Conservation (phyloP, 805 yeast genomes). For the Kluyveromyces wickerhamii region DNA sequence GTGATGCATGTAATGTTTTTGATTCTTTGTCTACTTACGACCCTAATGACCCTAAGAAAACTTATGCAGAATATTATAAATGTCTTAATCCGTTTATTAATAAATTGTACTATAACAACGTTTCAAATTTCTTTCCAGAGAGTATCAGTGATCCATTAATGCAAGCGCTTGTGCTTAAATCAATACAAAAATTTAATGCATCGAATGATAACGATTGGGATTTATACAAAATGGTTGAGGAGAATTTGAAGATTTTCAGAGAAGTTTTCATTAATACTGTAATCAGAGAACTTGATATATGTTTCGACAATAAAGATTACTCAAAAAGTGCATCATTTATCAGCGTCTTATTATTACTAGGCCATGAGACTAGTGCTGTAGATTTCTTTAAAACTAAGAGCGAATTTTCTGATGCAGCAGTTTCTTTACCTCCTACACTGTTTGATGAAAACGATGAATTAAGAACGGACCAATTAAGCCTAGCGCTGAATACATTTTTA, state of each 20-base stretch:
- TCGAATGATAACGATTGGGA: slow-evolving; percentile 16
- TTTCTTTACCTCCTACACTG: slow-evolving; percentile 23
- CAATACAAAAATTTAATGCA: slow-evolving; percentile 16
- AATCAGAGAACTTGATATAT: slow-evolving; percentile 57
- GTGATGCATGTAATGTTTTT: slow-evolving; percentile 15
- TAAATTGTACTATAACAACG: slow-evolving; percentile 17
- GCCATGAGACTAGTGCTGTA: slow-evolving; percentile 32
- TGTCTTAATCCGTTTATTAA: slow-evolving; percentile 17
- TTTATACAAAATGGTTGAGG: slow-evolving; percentile 13
- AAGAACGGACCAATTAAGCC: slow-evolving; percentile 16
- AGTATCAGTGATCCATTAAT: slow-evolving; percentile 20
- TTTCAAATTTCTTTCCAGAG: slow-evolving; percentile 20
- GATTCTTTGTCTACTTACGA: slow-evolving; percentile 14
- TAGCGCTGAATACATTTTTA: slow-evolving; percentile 21
- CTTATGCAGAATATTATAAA: slow-evolving; percentile 13
- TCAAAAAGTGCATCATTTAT: slow-evolving; percentile 29
- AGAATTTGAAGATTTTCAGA: slow-evolving; percentile 19
- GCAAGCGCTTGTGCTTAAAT: slow-evolving; percentile 21
- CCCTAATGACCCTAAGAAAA: slow-evolving; percentile 9
- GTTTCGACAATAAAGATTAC: slow-evolving; percentile 41
- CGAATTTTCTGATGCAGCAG: slow-evolving; percentile 24
- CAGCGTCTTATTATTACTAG: slow-evolving; percentile 29
- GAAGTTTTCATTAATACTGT: slow-evolving; percentile 70
- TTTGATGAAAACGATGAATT: slow-evolving; percentile 19
- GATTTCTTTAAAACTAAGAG: slow-evolving; percentile 36